phyloP scores from a whole-genome alignment of 202 grass and related monocot species.

The Panicum hallii region DNA sequence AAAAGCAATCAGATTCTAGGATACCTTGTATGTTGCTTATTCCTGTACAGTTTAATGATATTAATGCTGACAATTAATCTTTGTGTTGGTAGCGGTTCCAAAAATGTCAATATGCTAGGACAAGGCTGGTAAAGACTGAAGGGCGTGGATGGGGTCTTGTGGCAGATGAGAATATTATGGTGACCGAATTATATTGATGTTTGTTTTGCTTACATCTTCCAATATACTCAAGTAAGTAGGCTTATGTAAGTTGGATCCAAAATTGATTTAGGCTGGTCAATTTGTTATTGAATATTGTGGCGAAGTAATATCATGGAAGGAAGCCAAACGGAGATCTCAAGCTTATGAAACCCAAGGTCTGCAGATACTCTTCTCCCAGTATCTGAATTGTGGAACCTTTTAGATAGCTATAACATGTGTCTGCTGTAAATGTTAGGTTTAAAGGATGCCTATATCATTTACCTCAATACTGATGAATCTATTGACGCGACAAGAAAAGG shows the following conservation, averaged over 20 bases:
- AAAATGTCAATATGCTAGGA: slow-evolving; percentile 86
- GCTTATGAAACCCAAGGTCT: slow-evolving; percentile 86
- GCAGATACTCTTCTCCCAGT: slow-evolving; percentile 42
- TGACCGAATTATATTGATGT: slow-evolving; percentile 50
- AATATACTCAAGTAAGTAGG: slow-evolving; percentile 16
- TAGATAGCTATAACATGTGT: slow-evolving; percentile 28
- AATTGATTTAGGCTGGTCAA: slow-evolving; percentile 73
- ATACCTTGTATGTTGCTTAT: neutral
- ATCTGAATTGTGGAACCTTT: slow-evolving; percentile 13
- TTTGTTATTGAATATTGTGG: slow-evolving; percentile 99
- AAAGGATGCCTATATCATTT: slow-evolving; percentile 95
- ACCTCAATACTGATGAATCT: slow-evolving; percentile 90
- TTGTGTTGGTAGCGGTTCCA: slow-evolving; percentile 75
- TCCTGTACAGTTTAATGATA: slow-evolving; percentile 25
- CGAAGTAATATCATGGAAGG: slow-evolving; percentile 98
- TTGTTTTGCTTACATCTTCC: slow-evolving; percentile 14
- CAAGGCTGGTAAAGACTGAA: slow-evolving; percentile 86
- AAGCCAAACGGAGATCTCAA: slow-evolving; percentile 82
- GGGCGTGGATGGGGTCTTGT: slow-evolving; percentile 96
- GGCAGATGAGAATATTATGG: slow-evolving; percentile 89
- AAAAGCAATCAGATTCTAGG: slow-evolving; percentile 35
- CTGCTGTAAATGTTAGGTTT: slow-evolving; percentile 60
- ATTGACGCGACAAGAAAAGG: slow-evolving; percentile 99
- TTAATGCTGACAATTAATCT: slow-evolving; percentile 37
- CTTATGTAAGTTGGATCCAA: slow-evolving; percentile 1